These are phyloP conservation scores for Wickerhamiella allomyrinae DNA, from an alignment of 805 yeast genomes.

Conservation along the genomic window DNA sequence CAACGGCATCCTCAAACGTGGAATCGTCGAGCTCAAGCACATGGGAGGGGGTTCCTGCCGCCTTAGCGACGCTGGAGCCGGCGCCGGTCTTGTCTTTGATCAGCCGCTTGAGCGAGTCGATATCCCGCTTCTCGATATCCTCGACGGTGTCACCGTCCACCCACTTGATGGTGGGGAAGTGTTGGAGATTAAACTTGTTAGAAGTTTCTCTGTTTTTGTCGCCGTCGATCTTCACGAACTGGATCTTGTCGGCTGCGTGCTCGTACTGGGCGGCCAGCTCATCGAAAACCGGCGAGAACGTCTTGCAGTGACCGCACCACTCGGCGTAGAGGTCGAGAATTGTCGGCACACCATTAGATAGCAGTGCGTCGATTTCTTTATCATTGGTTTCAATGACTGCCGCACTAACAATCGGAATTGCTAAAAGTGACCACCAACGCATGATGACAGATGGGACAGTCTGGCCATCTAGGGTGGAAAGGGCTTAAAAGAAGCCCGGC, in stretches of 20 bases:
- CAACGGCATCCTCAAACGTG: conserved; percentile 32
- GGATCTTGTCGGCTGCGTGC: conserved; percentile 31
- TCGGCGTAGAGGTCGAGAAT: conserved; percentile 58
- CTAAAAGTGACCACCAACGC: neutral
- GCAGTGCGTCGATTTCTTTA: conserved; percentile 47
- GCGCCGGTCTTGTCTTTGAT: conserved; percentile 28
- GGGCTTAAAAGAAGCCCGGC: no score
- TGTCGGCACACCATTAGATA: conserved; percentile 47
- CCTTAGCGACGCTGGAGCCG: conserved; percentile 11
- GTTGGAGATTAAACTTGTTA: conserved; percentile 37
- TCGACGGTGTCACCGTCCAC: conserved; percentile 38
- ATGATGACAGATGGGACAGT: no score
- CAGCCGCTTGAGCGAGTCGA: conserved; percentile 36
- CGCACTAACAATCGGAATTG: neutral
- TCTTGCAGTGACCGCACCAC: conserved; percentile 95
- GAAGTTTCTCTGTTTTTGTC: conserved; percentile 40
- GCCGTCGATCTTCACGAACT: conserved; percentile 44
- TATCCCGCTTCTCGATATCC: conserved; percentile 41
- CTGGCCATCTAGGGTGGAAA: no score
- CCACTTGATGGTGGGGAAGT: conserved; percentile 52
- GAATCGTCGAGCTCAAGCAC: conserved; percentile 24
- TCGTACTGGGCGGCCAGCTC: conserved; percentile 57
- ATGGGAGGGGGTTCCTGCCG: conserved; percentile 2
- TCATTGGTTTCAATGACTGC: conserved; percentile 18
- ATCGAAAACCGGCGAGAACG: conserved; percentile 70